phyloP scores from a whole-genome alignment of 805 yeast species.

The Candida xyloterini region DNA sequence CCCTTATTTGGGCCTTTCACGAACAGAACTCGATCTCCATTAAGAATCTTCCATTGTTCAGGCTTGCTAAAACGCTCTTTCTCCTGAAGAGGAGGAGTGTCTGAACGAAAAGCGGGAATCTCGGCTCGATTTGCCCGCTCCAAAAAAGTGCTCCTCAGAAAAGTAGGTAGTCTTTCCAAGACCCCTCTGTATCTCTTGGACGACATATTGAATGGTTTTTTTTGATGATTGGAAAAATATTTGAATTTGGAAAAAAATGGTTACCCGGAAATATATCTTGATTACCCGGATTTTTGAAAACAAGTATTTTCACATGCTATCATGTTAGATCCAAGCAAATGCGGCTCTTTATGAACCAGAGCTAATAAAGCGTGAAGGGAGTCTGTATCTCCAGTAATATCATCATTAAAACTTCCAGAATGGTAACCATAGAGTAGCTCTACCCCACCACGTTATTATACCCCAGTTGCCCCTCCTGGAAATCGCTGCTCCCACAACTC shows the following conservation, averaged over 20 bases:
- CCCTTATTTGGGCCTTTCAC: conserved; percentile 71
- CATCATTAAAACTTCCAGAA: not conserved
- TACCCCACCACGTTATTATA: not conserved
- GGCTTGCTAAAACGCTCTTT: conserved; percentile 38
- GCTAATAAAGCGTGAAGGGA: too few species aligned
- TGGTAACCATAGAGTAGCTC: too few species aligned
- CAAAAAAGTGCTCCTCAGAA: conserved; percentile 28
- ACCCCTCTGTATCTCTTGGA: conserved; percentile 32
- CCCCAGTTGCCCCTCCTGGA: not conserved
- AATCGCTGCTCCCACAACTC: conserved; percentile 2
- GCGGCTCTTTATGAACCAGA: not conserved
- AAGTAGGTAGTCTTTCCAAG: conserved; percentile 30
- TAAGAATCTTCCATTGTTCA: conserved; percentile 57
- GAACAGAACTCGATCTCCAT: conserved; percentile 77
- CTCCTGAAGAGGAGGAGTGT: conserved; percentile 28
- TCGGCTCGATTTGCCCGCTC: conserved; percentile 29
- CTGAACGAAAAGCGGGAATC: conserved; percentile 32
- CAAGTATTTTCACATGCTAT: conserved; percentile 4
- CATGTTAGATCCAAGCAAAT: conserved; percentile 1
- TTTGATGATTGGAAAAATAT: not conserved
- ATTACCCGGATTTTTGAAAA: conserved; percentile 1
- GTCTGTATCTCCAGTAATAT: not conserved
- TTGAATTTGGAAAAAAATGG: not conserved
- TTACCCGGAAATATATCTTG: conserved; percentile 3
- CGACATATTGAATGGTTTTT: conserved; percentile 1